Percentiles rank a stretch among this genome's conserved stretches.
These are phyloP conservation scores for Coemansia reversa DNA, from an alignment of 192 early-diverging fungal genomes.

Conservation along the genomic window DNA sequence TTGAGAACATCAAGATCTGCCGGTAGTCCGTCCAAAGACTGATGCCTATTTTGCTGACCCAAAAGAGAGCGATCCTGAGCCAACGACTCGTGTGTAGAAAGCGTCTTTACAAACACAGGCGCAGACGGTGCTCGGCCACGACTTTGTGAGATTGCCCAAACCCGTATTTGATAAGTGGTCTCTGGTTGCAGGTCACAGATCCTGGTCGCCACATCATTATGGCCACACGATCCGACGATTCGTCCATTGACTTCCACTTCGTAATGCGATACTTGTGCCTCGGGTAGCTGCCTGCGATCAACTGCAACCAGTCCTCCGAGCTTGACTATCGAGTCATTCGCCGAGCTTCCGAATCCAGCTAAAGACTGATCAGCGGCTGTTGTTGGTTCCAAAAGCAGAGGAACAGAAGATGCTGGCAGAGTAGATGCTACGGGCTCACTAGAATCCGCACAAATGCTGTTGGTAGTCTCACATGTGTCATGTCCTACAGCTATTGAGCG, in stretches of 20 bases:
- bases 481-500: neutral
- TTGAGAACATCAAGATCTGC: slow-evolving; percentile 15
- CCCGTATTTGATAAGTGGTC: slow-evolving; percentile 35
- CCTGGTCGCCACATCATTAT: slow-evolving; percentile 6
- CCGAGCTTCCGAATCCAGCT: neutral
- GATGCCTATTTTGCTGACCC: neutral
- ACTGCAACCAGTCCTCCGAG: slow-evolving; percentile 13
- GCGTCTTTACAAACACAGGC: slow-evolving; percentile 45
- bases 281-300: slow-evolving; percentile 21
- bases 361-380: neutral
- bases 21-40: slow-evolving; percentile 2
- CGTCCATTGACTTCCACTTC: slow-evolving; percentile 46
- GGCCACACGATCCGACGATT: slow-evolving; percentile 23
- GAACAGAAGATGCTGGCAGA: neutral
- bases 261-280: slow-evolving; percentile 21
- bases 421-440: neutral
- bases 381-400: neutral
- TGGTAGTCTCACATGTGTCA: neutral
- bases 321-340: neutral
- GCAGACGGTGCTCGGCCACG: slow-evolving; percentile 34
- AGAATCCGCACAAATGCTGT: neutral
- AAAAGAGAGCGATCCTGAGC: neutral
- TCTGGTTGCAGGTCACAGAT: slow-evolving; percentile 26
- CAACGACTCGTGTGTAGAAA: slow-evolving; percentile 2
- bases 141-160: slow-evolving; percentile 45